A percentile compares a stretch with the other conserved stretches of the same genome.
Evolutionary conservation across 2,329 filamentous ascomycete species (phyloP).

Genomic region (Aspergillus sp.): DNA sequence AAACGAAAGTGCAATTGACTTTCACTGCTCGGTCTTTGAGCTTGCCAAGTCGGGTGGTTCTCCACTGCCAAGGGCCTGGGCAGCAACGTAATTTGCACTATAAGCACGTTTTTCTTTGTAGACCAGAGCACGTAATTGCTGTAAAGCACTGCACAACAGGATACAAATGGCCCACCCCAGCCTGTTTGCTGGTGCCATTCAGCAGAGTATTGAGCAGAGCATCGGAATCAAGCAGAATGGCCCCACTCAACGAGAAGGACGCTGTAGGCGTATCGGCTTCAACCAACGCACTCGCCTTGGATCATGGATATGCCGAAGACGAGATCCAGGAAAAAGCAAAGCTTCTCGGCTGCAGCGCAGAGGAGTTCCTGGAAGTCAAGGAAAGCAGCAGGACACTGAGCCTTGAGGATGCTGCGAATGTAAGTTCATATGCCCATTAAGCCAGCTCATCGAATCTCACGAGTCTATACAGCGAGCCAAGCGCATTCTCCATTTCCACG

Average conservation of each 20-base stretch:
- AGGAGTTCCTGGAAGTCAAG: neutral
- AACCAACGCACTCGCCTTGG: neutral
- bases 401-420: neutral
- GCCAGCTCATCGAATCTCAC: neutral
- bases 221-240: neutral
- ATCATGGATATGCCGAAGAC: neutral
- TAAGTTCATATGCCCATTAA: neutral
- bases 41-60: too few species aligned
- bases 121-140: too few species aligned
- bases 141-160: too few species aligned
- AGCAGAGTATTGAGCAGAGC: too few species aligned
- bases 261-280: neutral
- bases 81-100: too few species aligned
- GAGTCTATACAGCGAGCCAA: neutral
- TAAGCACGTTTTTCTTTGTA: too few species aligned
- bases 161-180: too few species aligned
- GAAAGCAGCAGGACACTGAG: neutral
- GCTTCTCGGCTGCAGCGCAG: neutral
- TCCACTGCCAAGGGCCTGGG: too few species aligned
- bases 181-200: too few species aligned
- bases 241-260: neutral
- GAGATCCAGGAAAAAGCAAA: neutral
- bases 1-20: too few species aligned
- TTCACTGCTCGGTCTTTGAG: too few species aligned
- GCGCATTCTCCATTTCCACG: conserved; percentile 4